These are phyloP conservation scores for Ceratocystis huliohia DNA, from an alignment of 2,329 filamentous ascomycete genomes.

Conservation along the genomic window DNA sequence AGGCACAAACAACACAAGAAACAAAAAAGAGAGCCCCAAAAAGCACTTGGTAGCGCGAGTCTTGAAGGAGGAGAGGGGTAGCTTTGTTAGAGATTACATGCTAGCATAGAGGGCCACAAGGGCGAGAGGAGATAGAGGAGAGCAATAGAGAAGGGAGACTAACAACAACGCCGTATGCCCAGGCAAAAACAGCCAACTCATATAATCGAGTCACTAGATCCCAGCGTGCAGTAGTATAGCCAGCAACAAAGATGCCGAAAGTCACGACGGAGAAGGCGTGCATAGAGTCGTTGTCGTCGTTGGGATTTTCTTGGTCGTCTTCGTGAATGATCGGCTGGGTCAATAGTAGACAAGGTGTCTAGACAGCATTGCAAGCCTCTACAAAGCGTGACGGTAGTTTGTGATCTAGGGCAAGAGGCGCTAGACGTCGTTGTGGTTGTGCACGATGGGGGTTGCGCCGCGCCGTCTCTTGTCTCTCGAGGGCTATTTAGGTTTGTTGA, in stretches of 20 bases:
- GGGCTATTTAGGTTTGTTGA: too few relatives aligned
- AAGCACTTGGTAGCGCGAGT: conserved; percentile 20
- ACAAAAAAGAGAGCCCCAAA: conserved; percentile 64
- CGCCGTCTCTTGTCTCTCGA: too few relatives aligned
- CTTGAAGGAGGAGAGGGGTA: background rate
- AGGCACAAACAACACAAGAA: conserved; percentile 72
- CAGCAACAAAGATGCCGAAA: conserved; percentile 96
- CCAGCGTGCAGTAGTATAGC: conserved; percentile 98
- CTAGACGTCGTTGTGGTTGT: background rate
- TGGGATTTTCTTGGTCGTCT: conserved; percentile 25
- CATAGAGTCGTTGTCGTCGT: conserved; percentile 49
- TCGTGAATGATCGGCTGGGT: conserved; percentile 10
- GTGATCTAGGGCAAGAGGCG: background rate
- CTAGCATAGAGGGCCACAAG: background rate
- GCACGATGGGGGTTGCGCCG: background rate
- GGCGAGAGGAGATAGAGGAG: background rate
- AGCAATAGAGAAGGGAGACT: conserved; percentile 28
- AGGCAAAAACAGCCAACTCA: conserved; percentile 93
- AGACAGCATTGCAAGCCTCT: conserved; percentile 16
- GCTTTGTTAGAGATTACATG: conserved; percentile 12
- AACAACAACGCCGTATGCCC: conserved; percentile 96
- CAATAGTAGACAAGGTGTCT: conserved; percentile 7
- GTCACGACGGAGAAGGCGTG: conserved; percentile 95
- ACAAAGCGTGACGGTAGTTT: background rate
- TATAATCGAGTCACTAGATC: conserved; percentile 93